A percentile compares a stretch with the other conserved stretches of the same genome.
These are phyloP conservation scores for Nemania abortiva DNA, from an alignment of 2,329 filamentous ascomycete species.

Conservation along the genomic window DNA sequence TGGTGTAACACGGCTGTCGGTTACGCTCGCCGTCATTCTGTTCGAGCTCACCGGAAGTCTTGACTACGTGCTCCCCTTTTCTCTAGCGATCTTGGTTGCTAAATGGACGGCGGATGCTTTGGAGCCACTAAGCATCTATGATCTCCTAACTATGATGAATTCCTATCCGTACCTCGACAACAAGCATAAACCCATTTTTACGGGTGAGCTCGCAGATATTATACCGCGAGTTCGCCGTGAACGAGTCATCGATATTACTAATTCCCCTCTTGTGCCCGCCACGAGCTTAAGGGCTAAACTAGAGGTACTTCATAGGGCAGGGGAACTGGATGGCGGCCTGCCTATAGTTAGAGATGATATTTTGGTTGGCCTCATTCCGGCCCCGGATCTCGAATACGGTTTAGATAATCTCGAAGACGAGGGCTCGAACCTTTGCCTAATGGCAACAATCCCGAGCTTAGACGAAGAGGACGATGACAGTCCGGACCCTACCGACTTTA, in stretches of 20 bases:
- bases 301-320: conserved; percentile 82
- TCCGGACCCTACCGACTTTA: conserved; percentile 83
- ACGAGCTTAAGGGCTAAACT: conserved; percentile 82
- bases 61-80: conserved; percentile 95
- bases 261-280: conserved; percentile 83
- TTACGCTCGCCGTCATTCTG: conserved; percentile 93
- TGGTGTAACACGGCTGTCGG: conserved; percentile 91
- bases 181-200: conserved; percentile 92
- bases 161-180: conserved; percentile 98
- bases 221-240: conserved; percentile 79
- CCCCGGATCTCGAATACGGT: conserved; percentile 92
- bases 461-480: conserved; percentile 72
- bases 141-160: conserved; percentile 96
- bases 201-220: conserved; percentile 87
- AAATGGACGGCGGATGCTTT: conserved; percentile 98
- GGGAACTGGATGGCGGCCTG: conserved; percentile 91
- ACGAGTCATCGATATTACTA: conserved; percentile 88
- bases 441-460: conserved; percentile 75
- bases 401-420: conserved; percentile 87
- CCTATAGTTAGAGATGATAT: conserved; percentile 84
- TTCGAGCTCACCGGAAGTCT: conserved; percentile 96
- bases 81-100: conserved; percentile 88
- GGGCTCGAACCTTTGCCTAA: conserved; percentile 79
- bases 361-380: conserved; percentile 91
- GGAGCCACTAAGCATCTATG: conserved; percentile 94